Percentiles rank a stretch among this genome's conserved stretches.
Evolutionary conservation across 106 monocot genomes (phyloP).

Genomic region (Ottelia alismoides): DNA sequence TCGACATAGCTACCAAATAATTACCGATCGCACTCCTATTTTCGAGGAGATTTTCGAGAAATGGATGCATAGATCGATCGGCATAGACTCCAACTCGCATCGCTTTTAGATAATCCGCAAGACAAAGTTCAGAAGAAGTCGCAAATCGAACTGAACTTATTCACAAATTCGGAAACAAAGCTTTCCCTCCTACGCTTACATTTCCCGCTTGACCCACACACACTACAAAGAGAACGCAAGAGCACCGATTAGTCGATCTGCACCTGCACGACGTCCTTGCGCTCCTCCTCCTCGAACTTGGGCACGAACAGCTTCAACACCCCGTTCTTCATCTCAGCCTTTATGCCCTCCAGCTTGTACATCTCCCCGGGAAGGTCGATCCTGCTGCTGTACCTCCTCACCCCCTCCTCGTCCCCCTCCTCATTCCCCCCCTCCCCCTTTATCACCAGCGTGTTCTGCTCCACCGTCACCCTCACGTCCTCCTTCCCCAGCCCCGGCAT

Average conservation of each 20-base stretch:
- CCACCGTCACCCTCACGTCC: constrained; percentile 16
- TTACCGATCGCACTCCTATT: too few relatives aligned
- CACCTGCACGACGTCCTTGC: constrained; percentile 63
- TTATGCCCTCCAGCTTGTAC: constrained; percentile 51
- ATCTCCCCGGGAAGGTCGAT: constrained; percentile 42
- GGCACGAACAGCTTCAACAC: constrained; percentile 68
- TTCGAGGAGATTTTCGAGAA: too few relatives aligned
- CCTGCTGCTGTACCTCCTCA: constrained; percentile 36
- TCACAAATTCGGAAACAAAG: too few relatives aligned
- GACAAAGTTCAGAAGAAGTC: too few relatives aligned
- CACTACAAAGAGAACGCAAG: too few relatives aligned
- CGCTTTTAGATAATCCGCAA: too few relatives aligned
- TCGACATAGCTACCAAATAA: too few relatives aligned
- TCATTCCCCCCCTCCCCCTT: constrained; percentile 21
- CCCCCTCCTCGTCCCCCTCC: not conserved
- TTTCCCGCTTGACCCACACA: too few relatives aligned
- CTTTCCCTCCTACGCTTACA: too few relatives aligned
- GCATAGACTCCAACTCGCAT: too few relatives aligned
- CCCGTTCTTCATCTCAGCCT: constrained; percentile 91
- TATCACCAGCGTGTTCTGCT: constrained; percentile 48
- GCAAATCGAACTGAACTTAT: too few relatives aligned
- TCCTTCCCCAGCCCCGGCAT: constrained; percentile 83
- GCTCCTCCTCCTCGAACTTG: constrained; percentile 59
- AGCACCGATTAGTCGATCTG: constrained; percentile 38
- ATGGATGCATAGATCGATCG: too few relatives aligned